phyloP scores from a whole-genome alignment of 352 stramenopile genomes.

The Phytophthora multivora region DNA sequence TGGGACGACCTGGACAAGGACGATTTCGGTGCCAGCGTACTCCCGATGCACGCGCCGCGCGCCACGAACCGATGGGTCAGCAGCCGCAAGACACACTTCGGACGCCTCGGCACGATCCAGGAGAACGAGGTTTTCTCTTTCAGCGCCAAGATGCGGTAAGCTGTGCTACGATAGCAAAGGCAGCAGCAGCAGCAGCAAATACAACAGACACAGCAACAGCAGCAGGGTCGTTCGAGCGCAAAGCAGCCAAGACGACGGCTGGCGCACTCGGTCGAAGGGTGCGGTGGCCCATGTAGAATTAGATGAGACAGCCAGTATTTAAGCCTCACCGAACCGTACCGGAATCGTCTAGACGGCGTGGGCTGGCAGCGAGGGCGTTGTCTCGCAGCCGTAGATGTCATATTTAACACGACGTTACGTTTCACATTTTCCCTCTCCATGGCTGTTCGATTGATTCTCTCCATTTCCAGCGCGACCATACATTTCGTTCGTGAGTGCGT shows the following conservation, averaged over 20 bases:
- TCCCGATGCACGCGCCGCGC: constrained; percentile 49
- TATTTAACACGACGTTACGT: constrained; percentile 46
- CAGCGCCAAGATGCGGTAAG: constrained; percentile 66
- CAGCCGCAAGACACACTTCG: constrained; percentile 65
- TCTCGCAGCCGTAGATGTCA: constrained; percentile 27
- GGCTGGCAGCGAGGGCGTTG: constrained; percentile 3
- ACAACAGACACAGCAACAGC: constrained; percentile 2
- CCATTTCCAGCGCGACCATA: not conserved
- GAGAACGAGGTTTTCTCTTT: constrained; percentile 73
- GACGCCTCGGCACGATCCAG: constrained; percentile 69
- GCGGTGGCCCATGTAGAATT: constrained; percentile 29
- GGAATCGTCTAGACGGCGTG: constrained; percentile 17
- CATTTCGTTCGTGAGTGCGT: not conserved
- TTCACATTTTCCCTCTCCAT: constrained; percentile 16
- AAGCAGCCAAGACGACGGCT: not conserved
- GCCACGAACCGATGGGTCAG: constrained; percentile 69
- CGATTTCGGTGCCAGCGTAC: constrained; percentile 39
- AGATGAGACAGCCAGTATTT: constrained; percentile 37
- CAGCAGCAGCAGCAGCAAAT: too few species aligned
- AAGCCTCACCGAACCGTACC: constrained; percentile 17
- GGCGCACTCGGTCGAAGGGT: constrained; percentile 33
- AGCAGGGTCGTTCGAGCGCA: not conserved
- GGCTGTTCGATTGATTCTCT: constrained; percentile 2
- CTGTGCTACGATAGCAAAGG: not conserved
- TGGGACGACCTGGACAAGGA: constrained; percentile 67